Percentiles rank a stretch among this genome's conserved stretches.
Conservation (phyloP, 1,284 basidiomycete species). For the Ceratobasidium sp. region DNA sequence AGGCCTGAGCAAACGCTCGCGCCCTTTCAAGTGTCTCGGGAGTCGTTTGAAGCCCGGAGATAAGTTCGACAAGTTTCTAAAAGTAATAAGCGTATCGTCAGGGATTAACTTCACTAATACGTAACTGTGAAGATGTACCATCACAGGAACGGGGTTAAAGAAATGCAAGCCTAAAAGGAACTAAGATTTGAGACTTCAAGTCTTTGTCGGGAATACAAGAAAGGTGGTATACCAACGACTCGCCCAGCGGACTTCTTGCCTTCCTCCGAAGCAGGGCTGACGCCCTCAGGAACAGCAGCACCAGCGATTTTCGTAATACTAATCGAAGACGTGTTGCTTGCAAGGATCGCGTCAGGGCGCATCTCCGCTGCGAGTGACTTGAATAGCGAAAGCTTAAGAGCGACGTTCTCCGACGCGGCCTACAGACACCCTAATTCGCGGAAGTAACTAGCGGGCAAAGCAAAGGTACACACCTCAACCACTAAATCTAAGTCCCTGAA, state of each 20-base stretch:
- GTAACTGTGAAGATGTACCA: conserved; percentile 67
- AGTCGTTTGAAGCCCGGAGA: conserved; percentile 92
- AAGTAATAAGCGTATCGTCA: conserved; percentile 45
- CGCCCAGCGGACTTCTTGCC: conserved; percentile 74
- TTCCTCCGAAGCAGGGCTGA: conserved; percentile 70
- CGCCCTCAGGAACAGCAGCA: conserved; percentile 72
- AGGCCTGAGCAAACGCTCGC: conserved; percentile 85
- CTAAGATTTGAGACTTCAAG: conserved; percentile 2
- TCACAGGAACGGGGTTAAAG: conserved; percentile 96
- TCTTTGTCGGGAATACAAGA: conserved; percentile 21
- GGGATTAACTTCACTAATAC: not conserved
- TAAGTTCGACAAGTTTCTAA: conserved; percentile 92
- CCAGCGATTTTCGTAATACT: conserved; percentile 95
- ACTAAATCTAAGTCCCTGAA: conserved; percentile 88
- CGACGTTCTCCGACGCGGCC: conserved; percentile 91
- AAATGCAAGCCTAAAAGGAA: conserved; percentile 82
- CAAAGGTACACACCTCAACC: conserved; percentile 75
- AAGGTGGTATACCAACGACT: conserved; percentile 73
- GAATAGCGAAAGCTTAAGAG: conserved; percentile 87
- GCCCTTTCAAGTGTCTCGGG: conserved; percentile 82
- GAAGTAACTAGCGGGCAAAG: too few relatives aligned
- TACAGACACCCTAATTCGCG: conserved; percentile 54
- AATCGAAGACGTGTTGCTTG: conserved; percentile 95
- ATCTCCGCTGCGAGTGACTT: conserved; percentile 75
- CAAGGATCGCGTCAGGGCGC: conserved; percentile 83